phyloP scores from a whole-genome alignment of 2,329 filamentous ascomycete genomes.

The Aspergillus carbonarius region DNA sequence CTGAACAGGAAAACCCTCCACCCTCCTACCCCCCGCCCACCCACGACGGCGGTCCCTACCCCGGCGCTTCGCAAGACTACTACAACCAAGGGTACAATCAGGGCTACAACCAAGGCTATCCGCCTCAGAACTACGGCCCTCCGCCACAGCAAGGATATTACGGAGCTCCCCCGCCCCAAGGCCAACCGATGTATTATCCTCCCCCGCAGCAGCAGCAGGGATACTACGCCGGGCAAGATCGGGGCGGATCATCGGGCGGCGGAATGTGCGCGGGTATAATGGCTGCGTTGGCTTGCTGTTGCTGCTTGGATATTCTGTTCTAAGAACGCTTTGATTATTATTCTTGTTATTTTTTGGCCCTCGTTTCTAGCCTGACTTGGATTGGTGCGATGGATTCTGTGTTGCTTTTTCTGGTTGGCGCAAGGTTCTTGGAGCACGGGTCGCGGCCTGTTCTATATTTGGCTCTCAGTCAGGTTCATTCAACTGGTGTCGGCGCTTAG shows the following conservation, averaged over 20 bases:
- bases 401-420: neutral
- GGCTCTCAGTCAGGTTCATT: neutral
- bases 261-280: slow-evolving; percentile 50
- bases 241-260: slow-evolving; percentile 30
- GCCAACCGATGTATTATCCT: slow-evolving; percentile 38
- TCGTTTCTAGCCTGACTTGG: slow-evolving; percentile 1
- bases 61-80: slow-evolving; percentile 34
- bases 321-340: slow-evolving; percentile 18
- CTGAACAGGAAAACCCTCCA: slow-evolving; percentile 32
- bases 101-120: slow-evolving; percentile 26
- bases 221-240: slow-evolving; percentile 36
- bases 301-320: slow-evolving; percentile 51
- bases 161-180: slow-evolving; percentile 28
- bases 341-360: slow-evolving; percentile 15
- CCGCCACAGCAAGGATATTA: slow-evolving; percentile 25
- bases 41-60: slow-evolving; percentile 35
- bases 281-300: slow-evolving; percentile 50
- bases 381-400: neutral
- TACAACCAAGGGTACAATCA: slow-evolving; percentile 26
- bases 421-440: neutral
- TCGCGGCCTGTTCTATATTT: neutral
- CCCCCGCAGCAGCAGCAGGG: slow-evolving; percentile 39
- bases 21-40: slow-evolving; percentile 38
- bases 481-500: neutral
- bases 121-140: slow-evolving; percentile 25